phyloP scores from a whole-genome alignment of 2,329 filamentous ascomycete genomes.

The Pseudogymnoascus sp. region DNA sequence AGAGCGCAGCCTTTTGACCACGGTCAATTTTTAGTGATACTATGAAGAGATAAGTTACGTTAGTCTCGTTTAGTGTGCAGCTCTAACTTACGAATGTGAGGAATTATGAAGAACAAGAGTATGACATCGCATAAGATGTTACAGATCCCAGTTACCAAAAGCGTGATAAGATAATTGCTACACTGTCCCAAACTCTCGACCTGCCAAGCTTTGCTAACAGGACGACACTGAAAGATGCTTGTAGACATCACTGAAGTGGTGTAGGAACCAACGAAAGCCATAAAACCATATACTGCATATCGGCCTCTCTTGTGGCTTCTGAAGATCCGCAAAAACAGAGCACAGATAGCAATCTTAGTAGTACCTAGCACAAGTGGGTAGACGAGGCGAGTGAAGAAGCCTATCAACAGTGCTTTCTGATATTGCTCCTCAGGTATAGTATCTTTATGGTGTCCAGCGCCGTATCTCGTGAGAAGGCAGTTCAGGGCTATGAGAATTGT shows the following conservation, averaged over 20 bases:
- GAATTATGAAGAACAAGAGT: constrained; percentile 18
- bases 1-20: constrained; percentile 15
- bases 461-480: constrained; percentile 11
- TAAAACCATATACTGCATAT: constrained; percentile 8
- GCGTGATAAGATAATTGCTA: constrained; percentile 7
- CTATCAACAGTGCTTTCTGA: constrained; percentile 9
- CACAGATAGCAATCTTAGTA: constrained; percentile 15
- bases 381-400: constrained; percentile 13
- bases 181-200: constrained; percentile 10
- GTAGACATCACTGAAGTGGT: not conserved
- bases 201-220: constrained; percentile 14
- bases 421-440: constrained; percentile 1
- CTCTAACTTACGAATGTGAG: constrained; percentile 14
- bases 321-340: constrained; percentile 15
- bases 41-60: not conserved
- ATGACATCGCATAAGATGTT: constrained; percentile 16
- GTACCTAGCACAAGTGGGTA: constrained; percentile 15
- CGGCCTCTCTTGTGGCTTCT: constrained; percentile 8
- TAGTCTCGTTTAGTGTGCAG: not conserved
- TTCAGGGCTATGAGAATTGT: constrained; percentile 10
- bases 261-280: constrained; percentile 10
- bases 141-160: constrained; percentile 11
- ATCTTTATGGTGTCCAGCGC: constrained; percentile 11
- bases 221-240: constrained; percentile 14
- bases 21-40: constrained; percentile 14